Base-by-base conservation (phyloP, 2,329 filamentous ascomycete species). In the Allantophomopsis cytisporea region DNA sequence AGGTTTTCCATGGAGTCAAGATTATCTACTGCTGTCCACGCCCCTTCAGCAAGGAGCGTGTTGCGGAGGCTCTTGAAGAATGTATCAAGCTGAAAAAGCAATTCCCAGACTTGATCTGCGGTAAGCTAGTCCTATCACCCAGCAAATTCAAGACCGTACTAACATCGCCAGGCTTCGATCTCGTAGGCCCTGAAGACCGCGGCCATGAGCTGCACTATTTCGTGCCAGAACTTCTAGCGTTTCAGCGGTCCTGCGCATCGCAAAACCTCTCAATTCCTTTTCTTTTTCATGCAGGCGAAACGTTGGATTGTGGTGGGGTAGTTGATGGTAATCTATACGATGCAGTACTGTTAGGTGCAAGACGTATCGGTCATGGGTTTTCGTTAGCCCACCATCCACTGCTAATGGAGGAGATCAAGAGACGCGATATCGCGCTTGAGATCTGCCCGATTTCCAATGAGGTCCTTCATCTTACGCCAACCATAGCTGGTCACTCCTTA, bases 381-480 rank as follows among this genome's bases (percentile, higher is more conserved):
- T 74, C 81, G 0, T 60, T 86, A 4, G 64, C 78, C 12, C 71
- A 75, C 41, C 81, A 85, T 52, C 76, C 76, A 0, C 60, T 71
- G 31, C 60, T 85, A n/a, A 72, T 84, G 58, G 61, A 76, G 45
- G 60, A 69, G 37, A 82, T 84, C 69, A 76, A 72, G 55, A 58
- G 65, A 42, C 62, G 64, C n/a, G 64, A 66, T 8, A 71, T 86
- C 28, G 83, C 80, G 47, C 64, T 87, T n/a, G 82, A 87, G 60
- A 61, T 83, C 1, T 86, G 82, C 48, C 82, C 81, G 0, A 84
- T 85, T 37, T 85, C 80, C 1, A 87, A 86, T 51, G 82, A 87
- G 61, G 64, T 86, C 0, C 60, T 86, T 14, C 80, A 82, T 28
- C 65, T 87, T 14, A 82, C 78, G 38, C 69, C 76, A 7, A 68